Evolutionary conservation across 306 rosid species (phyloP).

Genomic region (Cucumis cinereus): DNA sequence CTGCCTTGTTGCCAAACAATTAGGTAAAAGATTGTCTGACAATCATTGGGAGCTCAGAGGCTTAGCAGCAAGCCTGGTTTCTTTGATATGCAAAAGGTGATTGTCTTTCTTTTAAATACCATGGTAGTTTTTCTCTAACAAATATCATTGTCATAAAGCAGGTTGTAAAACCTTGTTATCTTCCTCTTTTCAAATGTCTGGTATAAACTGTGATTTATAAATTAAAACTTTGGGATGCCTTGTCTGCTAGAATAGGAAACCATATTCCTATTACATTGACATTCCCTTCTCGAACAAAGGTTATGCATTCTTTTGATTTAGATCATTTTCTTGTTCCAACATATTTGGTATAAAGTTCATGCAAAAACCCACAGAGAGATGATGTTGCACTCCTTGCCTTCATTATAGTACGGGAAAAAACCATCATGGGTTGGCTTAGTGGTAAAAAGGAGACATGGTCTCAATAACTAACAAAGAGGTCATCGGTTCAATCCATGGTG

Average conservation of each 20-base stretch:
- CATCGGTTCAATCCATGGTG: too few relatives aligned
- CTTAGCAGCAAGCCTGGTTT: conserved; percentile 62
- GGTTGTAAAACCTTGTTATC: neutral
- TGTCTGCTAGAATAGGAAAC: neutral
- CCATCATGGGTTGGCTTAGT: too few relatives aligned
- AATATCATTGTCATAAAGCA: neutral
- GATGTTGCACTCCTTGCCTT: neutral
- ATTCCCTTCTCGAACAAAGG: neutral
- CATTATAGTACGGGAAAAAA: neutral
- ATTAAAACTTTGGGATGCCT: neutral
- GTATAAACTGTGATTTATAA: neutral
- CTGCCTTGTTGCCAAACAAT: conserved; percentile 69
- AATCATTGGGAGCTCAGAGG: conserved; percentile 92
- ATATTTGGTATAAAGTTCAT: neutral
- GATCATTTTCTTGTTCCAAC: neutral
- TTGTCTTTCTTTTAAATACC: conserved; percentile 9
- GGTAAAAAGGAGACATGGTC: too few relatives aligned
- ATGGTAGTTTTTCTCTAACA: neutral
- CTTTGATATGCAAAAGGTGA: conserved; percentile 82
- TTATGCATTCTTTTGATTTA: neutral
- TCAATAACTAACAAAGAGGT: too few relatives aligned
- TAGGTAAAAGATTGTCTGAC: conserved; percentile 67
- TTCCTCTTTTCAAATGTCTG: neutral
- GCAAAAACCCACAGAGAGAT: neutral
- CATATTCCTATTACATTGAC: neutral